Evolutionary conservation across 345 rosid genomes (phyloP), one percentile per base, ranked within the genome.

Genomic region (Corchorus capsularis): DNA sequence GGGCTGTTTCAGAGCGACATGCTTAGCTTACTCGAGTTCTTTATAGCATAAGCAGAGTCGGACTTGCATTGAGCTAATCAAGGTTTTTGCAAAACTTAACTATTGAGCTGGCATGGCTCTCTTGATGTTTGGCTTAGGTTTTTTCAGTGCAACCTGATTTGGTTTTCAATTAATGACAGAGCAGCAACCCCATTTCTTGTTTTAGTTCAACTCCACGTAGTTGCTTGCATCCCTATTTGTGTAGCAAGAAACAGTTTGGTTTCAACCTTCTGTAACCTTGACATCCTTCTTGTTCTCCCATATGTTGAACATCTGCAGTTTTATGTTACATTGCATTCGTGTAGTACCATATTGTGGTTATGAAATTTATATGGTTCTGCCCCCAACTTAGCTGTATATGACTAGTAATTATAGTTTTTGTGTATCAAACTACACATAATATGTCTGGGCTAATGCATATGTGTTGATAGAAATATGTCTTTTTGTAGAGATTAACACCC

Each of bases 51-150:
- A 69, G 65, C 50, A 41, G 52, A 39, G 13, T 32, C 67, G 77
- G 35, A 49, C 37, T 69, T 63, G 62, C 70, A 54, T 73, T 74
- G 68, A 57, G 32, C 59, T 69, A 52, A 41, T 41, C 70, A 34
- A 60, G 68, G 13, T 67, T 69, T 27, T 20, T 63, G 9, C 9
- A 50, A 46, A 66, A 15, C 60, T 79, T 27, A 47, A 16, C 15
- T 41, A 2, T 64, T 9, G 8, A 54, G 71, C 55, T 52, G 50
- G 73, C 37, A 34, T 60, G 35, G 35, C 19, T 43, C 27, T 19
- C 32, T 61, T 47, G 12, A 37, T 61, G 22, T 10, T 50, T 69
- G 19, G 34, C 37, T 59, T 59, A 59, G 35, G 0, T 56, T 56
- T 56, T 56, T 56, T 56, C 32, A 59, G 63, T 69, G 72, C 57